Percentiles rank a stretch among this genome's conserved stretches.
Evolutionary conservation across 2,329 filamentous ascomycete species (phyloP).

Genomic region (Coniochaeta pulveracea): DNA sequence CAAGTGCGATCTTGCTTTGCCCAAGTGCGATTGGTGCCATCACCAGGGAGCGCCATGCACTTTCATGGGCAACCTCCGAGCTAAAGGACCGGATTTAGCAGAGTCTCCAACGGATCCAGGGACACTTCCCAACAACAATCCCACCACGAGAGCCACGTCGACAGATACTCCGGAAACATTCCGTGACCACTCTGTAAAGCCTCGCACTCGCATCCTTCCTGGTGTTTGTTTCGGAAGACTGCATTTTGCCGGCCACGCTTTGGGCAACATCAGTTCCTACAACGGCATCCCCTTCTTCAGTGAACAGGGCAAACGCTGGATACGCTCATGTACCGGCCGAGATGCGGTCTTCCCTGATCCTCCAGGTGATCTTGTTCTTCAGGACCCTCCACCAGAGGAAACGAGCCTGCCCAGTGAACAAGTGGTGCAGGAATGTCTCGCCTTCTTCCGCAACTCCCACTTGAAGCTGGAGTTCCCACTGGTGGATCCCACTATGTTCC

Average conservation of each 20-base stretch:
- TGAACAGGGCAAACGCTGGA: constrained; percentile 32
- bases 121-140: not conserved
- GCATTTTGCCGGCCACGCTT: constrained; percentile 33
- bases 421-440: constrained; percentile 17
- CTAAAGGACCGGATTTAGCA: too few species aligned
- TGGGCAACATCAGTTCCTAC: constrained; percentile 32
- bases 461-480: constrained; percentile 35
- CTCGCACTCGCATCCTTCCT: not conserved
- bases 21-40: constrained; percentile 37
- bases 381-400: not conserved
- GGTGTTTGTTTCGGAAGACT: constrained; percentile 21
- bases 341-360: constrained; percentile 16
- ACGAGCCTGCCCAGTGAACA: constrained; percentile 22
- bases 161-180: not conserved
- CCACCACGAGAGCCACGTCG: not conserved
- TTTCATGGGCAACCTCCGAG: too few species aligned
- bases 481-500: constrained; percentile 33
- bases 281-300: constrained; percentile 39
- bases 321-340: constrained; percentile 31
- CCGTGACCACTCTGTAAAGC: not conserved
- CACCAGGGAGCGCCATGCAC: constrained; percentile 35
- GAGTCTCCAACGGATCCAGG: not conserved
- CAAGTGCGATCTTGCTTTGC: constrained; percentile 32
- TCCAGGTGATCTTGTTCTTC: constrained; percentile 7
- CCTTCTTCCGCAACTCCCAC: constrained; percentile 19